Conservation (phyloP, 2,329 filamentous ascomycete species). For the Fusarium newnesense region DNA sequence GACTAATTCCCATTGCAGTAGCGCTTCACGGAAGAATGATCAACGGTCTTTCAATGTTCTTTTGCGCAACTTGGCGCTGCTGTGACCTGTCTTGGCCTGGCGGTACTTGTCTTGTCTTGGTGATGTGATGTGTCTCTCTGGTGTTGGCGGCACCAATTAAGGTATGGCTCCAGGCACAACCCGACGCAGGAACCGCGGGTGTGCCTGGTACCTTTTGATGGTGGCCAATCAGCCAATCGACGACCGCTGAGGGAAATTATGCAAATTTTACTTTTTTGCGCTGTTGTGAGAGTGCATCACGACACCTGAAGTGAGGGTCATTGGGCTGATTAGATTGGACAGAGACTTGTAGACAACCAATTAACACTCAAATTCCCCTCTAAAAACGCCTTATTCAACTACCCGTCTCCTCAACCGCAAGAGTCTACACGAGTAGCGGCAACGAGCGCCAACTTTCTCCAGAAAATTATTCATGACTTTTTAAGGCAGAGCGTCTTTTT, state of each 20-base stretch:
- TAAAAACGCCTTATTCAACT: slow-evolving; percentile 10
- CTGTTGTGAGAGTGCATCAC: slow-evolving; percentile 23
- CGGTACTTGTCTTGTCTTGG: background rate
- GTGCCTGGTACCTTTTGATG: slow-evolving; percentile 19
- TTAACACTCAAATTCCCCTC: background rate
- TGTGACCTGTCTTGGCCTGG: background rate
- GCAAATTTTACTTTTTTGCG: slow-evolving; percentile 44
- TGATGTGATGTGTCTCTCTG: background rate
- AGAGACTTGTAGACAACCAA: background rate
- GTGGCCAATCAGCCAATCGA: slow-evolving; percentile 11
- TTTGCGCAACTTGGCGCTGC: slow-evolving; percentile 7
- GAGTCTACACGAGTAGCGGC: slow-evolving; percentile 12
- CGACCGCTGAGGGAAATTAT: slow-evolving; percentile 40
- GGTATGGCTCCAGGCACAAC: slow-evolving; percentile 40
- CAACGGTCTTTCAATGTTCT: slow-evolving; percentile 5
- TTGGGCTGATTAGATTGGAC: slow-evolving; percentile 20
- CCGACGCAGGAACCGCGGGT: slow-evolving; percentile 41
- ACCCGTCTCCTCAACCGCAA: background rate
- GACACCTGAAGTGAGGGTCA: slow-evolving; percentile 12
- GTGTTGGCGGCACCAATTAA: slow-evolving; percentile 9
- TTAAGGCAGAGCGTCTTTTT: slow-evolving; percentile 8
- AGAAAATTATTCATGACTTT: slow-evolving; percentile 8
- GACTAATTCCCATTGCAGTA: slow-evolving; percentile 31
- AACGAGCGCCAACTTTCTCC: slow-evolving; percentile 13
- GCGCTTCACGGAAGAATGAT: slow-evolving; percentile 25